Evolutionary conservation across 805 yeast species (phyloP).

Genomic region (Kuraishia piskuri): DNA sequence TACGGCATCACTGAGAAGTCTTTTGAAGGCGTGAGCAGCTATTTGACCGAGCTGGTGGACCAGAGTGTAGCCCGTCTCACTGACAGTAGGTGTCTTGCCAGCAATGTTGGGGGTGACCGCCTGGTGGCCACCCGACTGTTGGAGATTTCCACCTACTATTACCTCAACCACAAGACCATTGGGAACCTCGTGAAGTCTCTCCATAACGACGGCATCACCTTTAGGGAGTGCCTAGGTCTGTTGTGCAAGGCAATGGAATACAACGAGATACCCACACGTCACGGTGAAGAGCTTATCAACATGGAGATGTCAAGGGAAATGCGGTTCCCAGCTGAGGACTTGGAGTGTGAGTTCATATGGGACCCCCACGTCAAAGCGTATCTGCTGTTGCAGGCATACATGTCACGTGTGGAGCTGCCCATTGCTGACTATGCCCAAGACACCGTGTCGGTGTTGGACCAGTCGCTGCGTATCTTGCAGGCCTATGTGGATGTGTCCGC

Average conservation of each 20-base stretch:
- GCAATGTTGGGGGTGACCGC: constrained; percentile 36
- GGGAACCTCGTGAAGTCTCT: constrained; percentile 56
- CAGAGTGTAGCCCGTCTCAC: constrained; percentile 54
- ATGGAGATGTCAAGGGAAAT: constrained; percentile 72
- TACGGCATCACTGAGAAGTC: constrained; percentile 61
- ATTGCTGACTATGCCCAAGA: constrained; percentile 94
- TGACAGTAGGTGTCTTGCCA: constrained; percentile 62
- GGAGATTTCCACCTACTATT: constrained; percentile 83
- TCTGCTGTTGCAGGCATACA: constrained; percentile 63
- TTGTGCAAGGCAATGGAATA: constrained; percentile 64
- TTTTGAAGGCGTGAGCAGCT: constrained; percentile 46
- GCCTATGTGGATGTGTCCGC: constrained; percentile 88
- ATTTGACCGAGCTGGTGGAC: constrained; percentile 61
- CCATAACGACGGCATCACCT: constrained; percentile 27
- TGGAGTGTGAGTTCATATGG: constrained; percentile 61
- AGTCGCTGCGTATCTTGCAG: constrained; percentile 86
- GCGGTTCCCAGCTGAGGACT: constrained; percentile 52
- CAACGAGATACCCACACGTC: constrained; percentile 83
- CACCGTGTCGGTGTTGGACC: constrained; percentile 88
- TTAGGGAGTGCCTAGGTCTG: constrained; percentile 56
- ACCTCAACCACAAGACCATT: constrained; percentile 84
- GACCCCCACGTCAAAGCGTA: constrained; percentile 82
- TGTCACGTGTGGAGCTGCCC: constrained; percentile 70
- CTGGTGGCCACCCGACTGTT: constrained; percentile 70
- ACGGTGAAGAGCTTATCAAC: constrained; percentile 84